Base-by-base conservation (phyloP, 2,329 filamentous ascomycete genomes). In the Alternaria gaisen region DNA sequence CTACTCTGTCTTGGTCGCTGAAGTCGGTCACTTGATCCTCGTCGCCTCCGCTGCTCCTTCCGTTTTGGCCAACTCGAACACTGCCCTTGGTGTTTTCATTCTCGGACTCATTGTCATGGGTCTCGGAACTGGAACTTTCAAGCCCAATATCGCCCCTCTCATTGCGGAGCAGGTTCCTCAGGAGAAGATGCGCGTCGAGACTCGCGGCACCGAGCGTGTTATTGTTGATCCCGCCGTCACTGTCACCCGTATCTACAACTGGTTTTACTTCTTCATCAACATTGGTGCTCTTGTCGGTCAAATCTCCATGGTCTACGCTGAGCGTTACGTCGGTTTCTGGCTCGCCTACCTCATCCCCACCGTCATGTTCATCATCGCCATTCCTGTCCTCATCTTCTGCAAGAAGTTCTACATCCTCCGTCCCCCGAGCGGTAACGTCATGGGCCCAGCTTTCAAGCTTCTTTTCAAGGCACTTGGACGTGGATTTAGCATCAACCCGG, bases 301-400 rank as follows among this genome's bases (percentile, higher is more conserved):
- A 66, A 63, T 80, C 30, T 62, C 62, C 47, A 80, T 80, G 78
- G 76, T 74, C 6, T 80, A 78, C 57, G 76, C 77, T 11, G 77
- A 80, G 56, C 70, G 76, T 43, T 79, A 80, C 53, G 86, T 92
- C 43, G 90, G 91, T 14, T 93, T 91, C 82, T 93, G 87, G 86
- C 83, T 91, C 14, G 85, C 90, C 0, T 93, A 84, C 79, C 79
- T 90, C 18, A 83, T 92, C 14, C 90, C 90, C 6, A 92, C 90
- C 1, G 68, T 83, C 47, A 80, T 91, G 69, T 91, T 91, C 81
- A 79, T 87, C 26, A 24, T 86, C 41, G 85, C 85, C 34, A 86
- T 90, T 1, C 60, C 86, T 0, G 85, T 92, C 4, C 80, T 92
- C 40, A 78, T 83, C 53, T 77, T 86, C 64, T 84, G 86, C 74